These are phyloP conservation scores for Waltergamsia citrina DNA, from an alignment of 2,329 filamentous ascomycete species.

Conservation along the genomic window DNA sequence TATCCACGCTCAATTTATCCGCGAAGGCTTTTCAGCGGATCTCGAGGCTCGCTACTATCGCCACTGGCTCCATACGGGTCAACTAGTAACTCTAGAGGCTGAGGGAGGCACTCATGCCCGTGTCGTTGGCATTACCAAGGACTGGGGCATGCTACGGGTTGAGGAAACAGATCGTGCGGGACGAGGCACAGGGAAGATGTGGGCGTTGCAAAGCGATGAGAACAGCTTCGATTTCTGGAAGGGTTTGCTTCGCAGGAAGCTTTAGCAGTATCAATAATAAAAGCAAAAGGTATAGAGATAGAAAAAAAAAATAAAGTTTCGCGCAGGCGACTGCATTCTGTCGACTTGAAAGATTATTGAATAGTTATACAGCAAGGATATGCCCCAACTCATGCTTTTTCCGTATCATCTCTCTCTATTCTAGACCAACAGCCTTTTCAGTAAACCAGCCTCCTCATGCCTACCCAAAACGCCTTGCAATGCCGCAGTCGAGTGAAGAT, in stretches of 20 bases:
- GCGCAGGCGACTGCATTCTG: not conserved
- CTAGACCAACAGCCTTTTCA: conserved; percentile 10
- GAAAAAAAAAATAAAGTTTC: conserved; percentile 1
- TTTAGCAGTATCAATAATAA: conserved; percentile 20
- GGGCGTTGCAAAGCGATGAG: conserved; percentile 86
- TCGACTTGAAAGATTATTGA: not conserved
- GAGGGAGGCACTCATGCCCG: conserved; percentile 66
- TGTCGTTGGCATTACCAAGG: conserved; percentile 80
- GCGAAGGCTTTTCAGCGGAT: conserved; percentile 61
- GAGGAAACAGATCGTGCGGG: conserved; percentile 74
- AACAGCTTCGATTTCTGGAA: conserved; percentile 98
- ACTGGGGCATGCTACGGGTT: conserved; percentile 80
- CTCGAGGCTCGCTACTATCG: conserved; percentile 73
- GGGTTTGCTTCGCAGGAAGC: conserved; percentile 74
- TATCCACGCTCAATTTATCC: conserved; percentile 66
- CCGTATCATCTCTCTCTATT: conserved; percentile 12
- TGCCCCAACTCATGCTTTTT: not conserved
- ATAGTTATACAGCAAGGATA: not conserved
- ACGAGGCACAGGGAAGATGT: conserved; percentile 64
- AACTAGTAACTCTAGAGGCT: conserved; percentile 64
- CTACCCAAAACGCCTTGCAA: conserved; percentile 35
- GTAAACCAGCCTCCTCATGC: not conserved
- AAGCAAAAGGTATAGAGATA: not conserved
- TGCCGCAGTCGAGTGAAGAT: conserved; percentile 46
- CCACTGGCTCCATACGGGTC: conserved; percentile 77